Base-by-base conservation (phyloP, 208 protist species). In the Wallacemonas rigidus region DNA sequence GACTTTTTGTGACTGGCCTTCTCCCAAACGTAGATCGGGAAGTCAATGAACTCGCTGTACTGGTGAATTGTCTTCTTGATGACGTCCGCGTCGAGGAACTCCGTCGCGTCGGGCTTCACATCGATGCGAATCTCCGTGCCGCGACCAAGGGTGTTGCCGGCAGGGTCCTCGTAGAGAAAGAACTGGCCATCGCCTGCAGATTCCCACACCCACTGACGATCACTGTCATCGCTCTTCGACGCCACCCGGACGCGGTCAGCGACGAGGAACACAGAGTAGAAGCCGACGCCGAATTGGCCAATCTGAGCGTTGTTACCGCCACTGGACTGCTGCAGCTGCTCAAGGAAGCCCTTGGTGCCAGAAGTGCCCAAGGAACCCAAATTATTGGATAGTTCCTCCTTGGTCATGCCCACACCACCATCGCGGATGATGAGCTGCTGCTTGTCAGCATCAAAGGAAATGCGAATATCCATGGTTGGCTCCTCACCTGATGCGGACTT, bases 231-330 rank as follows among this genome's bases (percentile, higher is more conserved):
- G 77, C 92, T 88, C 82, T 99, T 99, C 38, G 97, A 98, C 57
- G 92, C 82, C 8, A 99, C 99, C 5, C 83, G 88, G 58, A 99
- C 99, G 26, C 82, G 81, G 60, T 99, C 98, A 14, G 98, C 98
- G 43, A 99, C 98, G 14, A 99, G 91, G 78, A 99, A 99, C 15
- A 98, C 96, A 35, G 99, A 99, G 91, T 99, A 99, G 86, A 99
- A 99, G 79, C 99, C 99, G 39, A 99, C 99, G 88, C 99, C 99
- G 79, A 99, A 99, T 94, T 99, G 99, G 51, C 99, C 99, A 91
- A 99, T 99, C 26, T 99, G 85, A 77, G 94, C 98, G 58, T 88
- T 85, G 80, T 98, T 97, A 48, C 75, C 69, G 58, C 75, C 72
- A 50, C 63, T 67, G 17, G 36, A 57, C 63, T 93, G 85, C 76